Percentiles rank a stretch among this genome's conserved stretches.
Evolutionary conservation across 805 yeast genomes (phyloP).

Genomic region (Wickerhamiella sorbophila): DNA sequence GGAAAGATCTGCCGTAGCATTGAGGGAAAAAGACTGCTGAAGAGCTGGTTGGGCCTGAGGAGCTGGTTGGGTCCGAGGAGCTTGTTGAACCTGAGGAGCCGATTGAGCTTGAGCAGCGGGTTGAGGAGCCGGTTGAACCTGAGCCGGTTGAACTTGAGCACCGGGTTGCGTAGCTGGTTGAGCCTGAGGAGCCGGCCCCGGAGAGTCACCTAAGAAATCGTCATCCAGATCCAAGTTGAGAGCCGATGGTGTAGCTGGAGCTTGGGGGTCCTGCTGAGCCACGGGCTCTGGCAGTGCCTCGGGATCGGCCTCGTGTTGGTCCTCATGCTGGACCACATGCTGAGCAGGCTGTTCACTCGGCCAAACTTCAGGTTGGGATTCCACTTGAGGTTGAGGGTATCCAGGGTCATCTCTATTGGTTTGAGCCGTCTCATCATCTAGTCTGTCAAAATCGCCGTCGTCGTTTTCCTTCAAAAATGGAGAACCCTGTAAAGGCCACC

Average conservation of each 20-base stretch:
- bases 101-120: no score
- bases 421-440: not conserved
- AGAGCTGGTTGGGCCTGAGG: not conserved
- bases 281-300: not conserved
- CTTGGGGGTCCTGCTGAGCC: not conserved
- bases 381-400: not conserved
- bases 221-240: constrained; percentile 14
- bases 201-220: constrained; percentile 15
- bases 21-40: not conserved
- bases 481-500: no score
- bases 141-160: not conserved
- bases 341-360: no score
- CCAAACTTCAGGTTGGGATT: not conserved
- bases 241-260: not conserved
- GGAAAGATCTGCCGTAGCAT: constrained; percentile 11
- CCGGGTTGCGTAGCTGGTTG: not conserved
- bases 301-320: not conserved
- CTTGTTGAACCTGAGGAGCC: no score
- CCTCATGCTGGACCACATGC: not conserved
- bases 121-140: no score
- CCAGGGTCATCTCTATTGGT: no score
- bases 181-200: not conserved
- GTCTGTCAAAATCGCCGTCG: constrained; percentile 2
- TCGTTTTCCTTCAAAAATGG: not conserved
- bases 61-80: constrained; percentile 1